Percentiles rank a stretch among this genome's conserved stretches.
phyloP scores from a whole-genome alignment of 208 protist genomes.

The Trypanosoma scelopori region DNA sequence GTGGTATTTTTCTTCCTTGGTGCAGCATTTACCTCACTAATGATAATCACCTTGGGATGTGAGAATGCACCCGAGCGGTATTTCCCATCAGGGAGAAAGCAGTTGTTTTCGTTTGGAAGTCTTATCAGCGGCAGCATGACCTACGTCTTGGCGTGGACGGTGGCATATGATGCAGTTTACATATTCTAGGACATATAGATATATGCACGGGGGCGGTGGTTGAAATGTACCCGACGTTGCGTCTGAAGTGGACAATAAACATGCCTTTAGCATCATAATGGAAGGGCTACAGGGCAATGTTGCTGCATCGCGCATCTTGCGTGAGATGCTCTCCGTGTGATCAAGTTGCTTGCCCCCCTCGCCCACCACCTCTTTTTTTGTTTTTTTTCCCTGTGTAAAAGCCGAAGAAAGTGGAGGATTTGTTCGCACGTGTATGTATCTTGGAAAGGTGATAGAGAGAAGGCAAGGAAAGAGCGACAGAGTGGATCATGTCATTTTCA shows the following conservation, averaged over 20 bases:
- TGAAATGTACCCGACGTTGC: neutral
- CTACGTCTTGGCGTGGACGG: constrained; percentile 84
- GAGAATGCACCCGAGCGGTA: constrained; percentile 56
- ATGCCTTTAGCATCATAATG: too few relatives aligned
- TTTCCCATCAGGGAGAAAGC: constrained; percentile 68
- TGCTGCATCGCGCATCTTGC: too few relatives aligned
- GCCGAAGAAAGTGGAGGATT: too few relatives aligned
- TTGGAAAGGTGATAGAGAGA: neutral
- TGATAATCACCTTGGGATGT: constrained; percentile 56
- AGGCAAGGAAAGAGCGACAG: neutral
- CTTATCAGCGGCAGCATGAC: constrained; percentile 74
- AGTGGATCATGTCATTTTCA: neutral
- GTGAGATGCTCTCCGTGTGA: too few relatives aligned
- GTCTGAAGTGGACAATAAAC: too few relatives aligned
- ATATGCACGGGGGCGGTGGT: neutral
- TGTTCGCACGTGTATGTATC: too few relatives aligned
- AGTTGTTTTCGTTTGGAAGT: constrained; percentile 66
- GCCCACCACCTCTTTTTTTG: too few relatives aligned
- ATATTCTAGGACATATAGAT: constrained; percentile 79
- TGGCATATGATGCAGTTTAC: constrained; percentile 87
- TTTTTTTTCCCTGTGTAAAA: too few relatives aligned
- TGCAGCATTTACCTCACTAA: constrained; percentile 56
- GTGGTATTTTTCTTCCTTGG: constrained; percentile 67
- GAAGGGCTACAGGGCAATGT: too few relatives aligned
- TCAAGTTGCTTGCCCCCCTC: too few relatives aligned